Percentiles rank a stretch among this genome's conserved stretches.
Evolutionary conservation across 345 rosid species (phyloP).

Genomic region (Eucalyptus marginata): DNA sequence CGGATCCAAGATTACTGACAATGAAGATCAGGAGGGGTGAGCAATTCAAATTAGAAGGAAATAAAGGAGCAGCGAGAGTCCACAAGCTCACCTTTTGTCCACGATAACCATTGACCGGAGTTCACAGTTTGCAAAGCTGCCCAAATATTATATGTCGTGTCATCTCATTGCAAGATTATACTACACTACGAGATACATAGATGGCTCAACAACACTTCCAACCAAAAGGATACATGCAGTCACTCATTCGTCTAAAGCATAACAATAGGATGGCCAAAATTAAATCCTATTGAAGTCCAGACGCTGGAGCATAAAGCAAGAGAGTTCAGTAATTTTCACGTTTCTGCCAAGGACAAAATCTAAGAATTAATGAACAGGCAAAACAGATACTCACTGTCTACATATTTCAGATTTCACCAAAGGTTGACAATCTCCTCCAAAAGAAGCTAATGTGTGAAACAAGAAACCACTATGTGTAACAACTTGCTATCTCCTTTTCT

Average conservation of each 20-base stretch:
- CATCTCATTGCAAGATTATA: not conserved
- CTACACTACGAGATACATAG: not conserved
- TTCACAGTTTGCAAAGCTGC: slow-evolving; percentile 96
- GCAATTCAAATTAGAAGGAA: not conserved
- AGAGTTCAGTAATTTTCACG: not conserved
- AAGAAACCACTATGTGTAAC: slow-evolving; percentile 96
- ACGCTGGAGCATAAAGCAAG: not conserved
- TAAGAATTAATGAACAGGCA: not conserved
- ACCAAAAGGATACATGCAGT: not conserved
- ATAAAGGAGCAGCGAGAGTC: not conserved
- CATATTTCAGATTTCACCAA: slow-evolving; percentile 64
- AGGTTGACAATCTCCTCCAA: slow-evolving; percentile 77
- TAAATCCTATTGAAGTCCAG: not conserved
- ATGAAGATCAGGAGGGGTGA: not conserved
- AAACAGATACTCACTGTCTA: slow-evolving; percentile 42
- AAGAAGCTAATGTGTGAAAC: slow-evolving; percentile 57
- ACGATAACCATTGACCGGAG: slow-evolving; percentile 87
- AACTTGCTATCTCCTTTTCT: slow-evolving; percentile 92
- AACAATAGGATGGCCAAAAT: not conserved
- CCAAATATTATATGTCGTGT: not conserved
- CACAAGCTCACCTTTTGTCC: slow-evolving; percentile 49
- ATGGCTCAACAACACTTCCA: not conserved
- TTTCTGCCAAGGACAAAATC: not conserved
- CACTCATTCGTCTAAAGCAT: not conserved
- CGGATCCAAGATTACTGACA: slow-evolving; percentile 69